These are phyloP conservation scores for Pythium diclinum DNA, from an alignment of 352 stramenopile genomes.

Conservation along the genomic window DNA sequence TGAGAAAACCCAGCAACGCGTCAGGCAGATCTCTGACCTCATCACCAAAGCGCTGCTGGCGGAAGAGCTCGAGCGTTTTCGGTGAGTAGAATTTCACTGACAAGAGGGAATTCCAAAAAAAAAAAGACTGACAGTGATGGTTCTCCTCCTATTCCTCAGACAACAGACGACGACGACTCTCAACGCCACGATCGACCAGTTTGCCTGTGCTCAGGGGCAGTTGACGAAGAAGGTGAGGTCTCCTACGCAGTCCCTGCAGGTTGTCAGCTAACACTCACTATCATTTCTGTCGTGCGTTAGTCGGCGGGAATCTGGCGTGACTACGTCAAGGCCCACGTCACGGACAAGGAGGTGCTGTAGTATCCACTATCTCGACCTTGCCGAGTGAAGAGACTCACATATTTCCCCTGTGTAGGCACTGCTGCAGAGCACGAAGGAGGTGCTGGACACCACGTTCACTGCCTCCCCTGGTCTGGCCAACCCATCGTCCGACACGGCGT, in stretches of 20 bases:
- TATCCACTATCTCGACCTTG: no score
- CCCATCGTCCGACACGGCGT: conserved; percentile 3
- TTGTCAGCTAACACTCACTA: background rate
- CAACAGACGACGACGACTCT: conserved; percentile 38
- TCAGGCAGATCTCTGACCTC: conserved; percentile 38
- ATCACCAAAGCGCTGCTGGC: conserved; percentile 57
- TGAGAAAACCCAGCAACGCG: conserved; percentile 41
- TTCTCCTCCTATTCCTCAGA: conserved; percentile 11
- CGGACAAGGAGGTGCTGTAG: conserved; percentile 31
- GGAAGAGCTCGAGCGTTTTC: conserved; percentile 63
- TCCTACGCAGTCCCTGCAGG: no score
- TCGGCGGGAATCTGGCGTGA: conserved; percentile 50
- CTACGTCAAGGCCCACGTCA: conserved; percentile 39
- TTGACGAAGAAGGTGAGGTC: conserved; percentile 44
- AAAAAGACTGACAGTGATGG: background rate
- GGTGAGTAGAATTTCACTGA: conserved; percentile 16
- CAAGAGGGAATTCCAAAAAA: background rate
- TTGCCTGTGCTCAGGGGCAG: conserved; percentile 58
- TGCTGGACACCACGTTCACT: conserved; percentile 28
- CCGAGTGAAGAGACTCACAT: no score
- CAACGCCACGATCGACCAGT: conserved; percentile 50
- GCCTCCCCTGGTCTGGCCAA: conserved; percentile 11
- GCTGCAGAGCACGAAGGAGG: conserved; percentile 40
- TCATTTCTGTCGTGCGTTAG: conserved; percentile 6
- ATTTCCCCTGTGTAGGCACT: conserved; percentile 21